Base-by-base conservation (phyloP, 139 green algal genomes). In the Micromonas commoda region DNA sequence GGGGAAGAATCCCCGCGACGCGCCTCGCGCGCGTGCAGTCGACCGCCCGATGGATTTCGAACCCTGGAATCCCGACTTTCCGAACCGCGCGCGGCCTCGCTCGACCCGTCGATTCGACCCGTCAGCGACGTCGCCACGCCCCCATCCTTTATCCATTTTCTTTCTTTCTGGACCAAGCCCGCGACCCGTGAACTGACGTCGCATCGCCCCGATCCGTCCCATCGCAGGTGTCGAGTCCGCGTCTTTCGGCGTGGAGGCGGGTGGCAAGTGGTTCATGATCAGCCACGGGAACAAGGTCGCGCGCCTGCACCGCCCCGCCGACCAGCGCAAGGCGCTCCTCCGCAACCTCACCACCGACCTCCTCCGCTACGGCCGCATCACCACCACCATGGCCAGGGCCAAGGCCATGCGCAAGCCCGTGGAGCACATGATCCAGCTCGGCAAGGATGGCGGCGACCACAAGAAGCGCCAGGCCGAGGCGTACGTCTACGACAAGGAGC, bases 401-500 rank as follows among this genome's bases (percentile, higher is more conserved):
- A 97, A 97, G 85, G 95, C 94, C 13, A 93, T 98, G 61, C 86
- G 92, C 33, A 93, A 93, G 76, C 91, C 91, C 67, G 95, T 97
- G 31, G 95, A 99, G 84, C 92, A 97, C 77, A 97, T 99, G 88
- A 98, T 99, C 71, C 91, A 86, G n/a, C 86, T 98, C 66, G 94
- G 94, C 39, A 98, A 98, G 90, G 83, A 91, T 31, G 93, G 91
- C 39, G 77, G 31, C 20, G 64, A 74, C 5, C n/a, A 77, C 67
- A 82, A 88, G 45, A 60, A 83, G 34, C 38, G 82, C 21, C 28
- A 96, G 87, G 94, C 93, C 1, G 80, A 96, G 64, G 87, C 77
- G 3, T 99, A 93, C 81, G 68, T 99, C 0, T 98, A 95, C 80
- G 94, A 98, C 85, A 89, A 92, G 77, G 84, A 92, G 28, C 84